phyloP scores from a whole-genome alignment of 2,329 filamentous ascomycete species.

The Eutypa lata region DNA sequence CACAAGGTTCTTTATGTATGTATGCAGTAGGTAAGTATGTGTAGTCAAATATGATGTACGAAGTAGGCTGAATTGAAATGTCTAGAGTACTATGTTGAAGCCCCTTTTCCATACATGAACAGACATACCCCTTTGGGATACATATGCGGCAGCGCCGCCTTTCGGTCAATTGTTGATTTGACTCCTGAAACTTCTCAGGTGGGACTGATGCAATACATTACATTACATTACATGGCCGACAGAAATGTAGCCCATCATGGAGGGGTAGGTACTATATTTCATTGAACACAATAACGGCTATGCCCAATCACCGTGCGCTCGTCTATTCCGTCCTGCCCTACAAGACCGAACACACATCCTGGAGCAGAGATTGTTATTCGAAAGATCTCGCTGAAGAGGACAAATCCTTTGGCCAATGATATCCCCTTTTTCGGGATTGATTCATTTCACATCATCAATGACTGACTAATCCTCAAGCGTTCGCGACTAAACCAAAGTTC shows the following conservation, averaged over 20 bases:
- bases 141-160: not conserved
- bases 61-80: too few species aligned
- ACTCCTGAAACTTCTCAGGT: not conserved
- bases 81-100: not conserved
- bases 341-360: not conserved
- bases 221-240: not conserved
- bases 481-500: too few species aligned
- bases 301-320: not conserved
- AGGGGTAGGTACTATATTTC: not conserved
- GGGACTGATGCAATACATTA: not conserved
- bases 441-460: too few species aligned
- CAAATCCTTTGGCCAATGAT: too few species aligned
- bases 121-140: not conserved
- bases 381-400: too few species aligned
- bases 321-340: not conserved
- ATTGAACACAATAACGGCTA: not conserved
- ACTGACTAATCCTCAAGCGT: too few species aligned
- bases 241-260: not conserved
- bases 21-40: too few species aligned
- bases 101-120: not conserved
- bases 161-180: not conserved
- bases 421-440: too few species aligned
- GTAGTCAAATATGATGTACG: too few species aligned
- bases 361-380: not conserved
- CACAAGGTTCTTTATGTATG: too few species aligned